Evolutionary conservation across 257 asterid genomes (phyloP).

Genomic region (Solanum virginianum): DNA sequence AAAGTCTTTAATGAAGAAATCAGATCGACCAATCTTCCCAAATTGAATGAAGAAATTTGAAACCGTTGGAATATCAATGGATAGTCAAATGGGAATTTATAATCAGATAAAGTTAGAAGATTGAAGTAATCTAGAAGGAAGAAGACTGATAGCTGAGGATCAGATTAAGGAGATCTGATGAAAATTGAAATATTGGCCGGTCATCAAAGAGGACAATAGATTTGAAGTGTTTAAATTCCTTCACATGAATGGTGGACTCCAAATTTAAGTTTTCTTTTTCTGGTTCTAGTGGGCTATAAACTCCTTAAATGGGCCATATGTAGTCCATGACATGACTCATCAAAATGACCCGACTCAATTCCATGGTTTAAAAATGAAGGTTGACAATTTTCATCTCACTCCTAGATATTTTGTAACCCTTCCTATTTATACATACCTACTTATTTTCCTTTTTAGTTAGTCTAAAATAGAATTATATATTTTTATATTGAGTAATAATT

Average conservation of each 20-base stretch:
- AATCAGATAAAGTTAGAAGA: not conserved
- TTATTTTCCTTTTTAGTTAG: no score
- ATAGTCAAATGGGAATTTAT: not conserved
- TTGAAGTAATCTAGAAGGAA: conserved; percentile 3
- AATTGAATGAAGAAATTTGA: not conserved
- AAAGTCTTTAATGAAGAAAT: conserved; percentile 6
- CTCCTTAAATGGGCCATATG: not conserved
- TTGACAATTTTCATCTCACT: not conserved
- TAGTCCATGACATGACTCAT: not conserved
- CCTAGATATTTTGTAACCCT: not conserved
- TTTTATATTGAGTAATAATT: no score
- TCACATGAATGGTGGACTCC: not conserved
- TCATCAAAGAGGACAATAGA: conserved; percentile 7
- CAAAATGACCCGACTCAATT: not conserved
- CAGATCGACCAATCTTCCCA: conserved; percentile 15
- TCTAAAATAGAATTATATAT: no score
- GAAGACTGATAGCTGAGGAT: conserved; percentile 11
- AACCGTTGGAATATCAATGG: not conserved
- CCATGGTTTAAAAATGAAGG: not conserved
- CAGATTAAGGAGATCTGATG: conserved; percentile 8
- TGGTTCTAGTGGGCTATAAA: not conserved
- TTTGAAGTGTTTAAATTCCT: not conserved
- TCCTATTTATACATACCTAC: no score
- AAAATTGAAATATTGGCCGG: conserved; percentile 11
- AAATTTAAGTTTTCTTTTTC: no score